Evolutionary conservation across 163 green algal genomes (phyloP), one percentile per base, ranked within the genome.

Genomic region (Prototheca cutis): DNA sequence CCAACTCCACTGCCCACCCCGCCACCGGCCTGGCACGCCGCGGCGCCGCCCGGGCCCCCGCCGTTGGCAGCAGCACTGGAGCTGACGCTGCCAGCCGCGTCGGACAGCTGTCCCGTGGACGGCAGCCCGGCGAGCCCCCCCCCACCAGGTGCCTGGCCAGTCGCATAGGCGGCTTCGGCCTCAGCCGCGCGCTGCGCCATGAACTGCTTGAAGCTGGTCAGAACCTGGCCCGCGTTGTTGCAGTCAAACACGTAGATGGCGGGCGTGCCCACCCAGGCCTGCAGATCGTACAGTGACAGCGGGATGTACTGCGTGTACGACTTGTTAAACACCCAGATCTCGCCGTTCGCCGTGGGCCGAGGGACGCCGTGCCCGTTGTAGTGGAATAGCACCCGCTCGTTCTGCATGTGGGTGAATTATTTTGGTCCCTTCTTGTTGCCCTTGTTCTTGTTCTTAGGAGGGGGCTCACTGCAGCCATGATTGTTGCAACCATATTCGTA

Each of bases 241-340:
- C 93, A 99, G 74, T 99, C 93, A 27, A 99, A 87, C 34, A 98
- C 87, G 61, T 94, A 97, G 62, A 97, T 95, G 54, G 80, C 83
- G 7, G 89, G 87, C 7, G 73, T 78, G 28, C 74, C 76, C 32
- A 91, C 62, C 87, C 87, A 95, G 4, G 73, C 74, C 68, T 95
- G 84, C 53, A 99, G 76, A 63, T 99, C 93, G 59, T 97, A 98
- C 32, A 98, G 81, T 28, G 83, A 95, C 18, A 99, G 80, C 2
- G 93, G 93, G 59, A 99, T 99, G 81, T 99, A 99, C 78, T 99
- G 92, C 33, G 91, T 97, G 78, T 93, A 95, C 29, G 40, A 78
- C 73, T 83, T 86, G 73, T 95, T 95, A 74, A 96, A 95, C 23
- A 96, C 81, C 88, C 88, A 95, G 29, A 96, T 78, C 76, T 99